Percentiles rank a stretch among this genome's conserved stretches.
phyloP scores from a whole-genome alignment of 345 rosid species.

The Cochlearia excelsa region DNA sequence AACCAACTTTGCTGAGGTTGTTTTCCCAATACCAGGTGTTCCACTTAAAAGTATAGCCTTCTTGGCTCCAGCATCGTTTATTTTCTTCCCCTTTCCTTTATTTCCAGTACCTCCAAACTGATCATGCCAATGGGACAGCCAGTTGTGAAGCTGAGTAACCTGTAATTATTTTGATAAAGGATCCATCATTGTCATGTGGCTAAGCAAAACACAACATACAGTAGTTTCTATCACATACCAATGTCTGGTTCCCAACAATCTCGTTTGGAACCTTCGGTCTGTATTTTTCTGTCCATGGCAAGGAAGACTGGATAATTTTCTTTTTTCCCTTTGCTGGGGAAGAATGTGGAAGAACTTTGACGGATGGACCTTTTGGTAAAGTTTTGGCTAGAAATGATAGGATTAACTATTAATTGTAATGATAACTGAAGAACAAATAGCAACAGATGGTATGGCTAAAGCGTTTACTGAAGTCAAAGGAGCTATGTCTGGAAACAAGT shows the following conservation, averaged over 20 bases:
- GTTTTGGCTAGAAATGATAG: conserved; percentile 39
- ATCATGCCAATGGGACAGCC: conserved; percentile 80
- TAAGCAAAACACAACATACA: conserved; percentile 16
- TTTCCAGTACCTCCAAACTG: conserved; percentile 60
- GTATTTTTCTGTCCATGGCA: conserved; percentile 89
- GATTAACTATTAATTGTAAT: conserved; percentile 4
- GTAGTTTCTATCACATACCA: conserved; percentile 45
- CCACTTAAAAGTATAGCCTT: conserved; percentile 90
- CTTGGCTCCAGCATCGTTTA: conserved; percentile 64
- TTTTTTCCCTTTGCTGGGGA: conserved; percentile 47
- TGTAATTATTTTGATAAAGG: conserved; percentile 35
- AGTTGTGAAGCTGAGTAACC: conserved; percentile 87
- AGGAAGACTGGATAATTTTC: conserved; percentile 42
- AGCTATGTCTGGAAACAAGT: conserved; percentile 13
- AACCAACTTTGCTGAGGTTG: conserved; percentile 89
- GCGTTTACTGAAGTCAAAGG: conserved; percentile 19
- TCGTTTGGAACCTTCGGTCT: conserved; percentile 85
- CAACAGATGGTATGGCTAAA: conserved; percentile 3
- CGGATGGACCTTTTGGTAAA: conserved; percentile 35
- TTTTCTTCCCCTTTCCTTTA: conserved; percentile 73
- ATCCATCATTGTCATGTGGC: conserved; percentile 21
- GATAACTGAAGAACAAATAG: neutral
- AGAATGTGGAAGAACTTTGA: conserved; percentile 34
- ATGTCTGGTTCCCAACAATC: conserved; percentile 80
- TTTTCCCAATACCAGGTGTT: conserved; percentile 96